Conservation (phyloP, 257 asterid genomes). For the Leptodermis oblonga region DNA sequence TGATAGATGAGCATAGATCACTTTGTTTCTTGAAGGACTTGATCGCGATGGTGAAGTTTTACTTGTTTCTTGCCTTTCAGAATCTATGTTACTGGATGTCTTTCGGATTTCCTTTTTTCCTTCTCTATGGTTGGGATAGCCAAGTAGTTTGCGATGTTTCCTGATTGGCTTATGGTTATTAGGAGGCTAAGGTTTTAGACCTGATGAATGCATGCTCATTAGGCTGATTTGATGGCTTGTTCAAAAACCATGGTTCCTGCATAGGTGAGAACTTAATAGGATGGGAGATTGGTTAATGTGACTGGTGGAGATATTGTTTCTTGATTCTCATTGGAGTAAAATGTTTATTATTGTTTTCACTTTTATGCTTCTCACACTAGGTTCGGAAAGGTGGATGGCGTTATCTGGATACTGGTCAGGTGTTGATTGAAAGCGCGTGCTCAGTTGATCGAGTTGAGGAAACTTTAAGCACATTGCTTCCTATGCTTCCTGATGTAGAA, state of each 20-base stretch:
- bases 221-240: neutral
- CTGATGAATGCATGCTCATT: neutral
- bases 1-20: neutral
- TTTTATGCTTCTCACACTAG: slow-evolving; percentile 37
- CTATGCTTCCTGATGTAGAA: slow-evolving; percentile 89
- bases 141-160: neutral
- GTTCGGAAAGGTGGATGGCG: slow-evolving; percentile 99
- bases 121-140: neutral
- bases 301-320: neutral
- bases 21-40: neutral
- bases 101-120: neutral
- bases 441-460: slow-evolving; percentile 99
- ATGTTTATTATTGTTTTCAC: slow-evolving; percentile 4
- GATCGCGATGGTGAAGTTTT: neutral
- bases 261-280: neutral
- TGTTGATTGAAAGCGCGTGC: slow-evolving; percentile 96
- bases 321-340: neutral
- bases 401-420: slow-evolving; percentile 94
- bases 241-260: neutral
- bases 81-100: neutral
- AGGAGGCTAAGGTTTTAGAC: neutral
- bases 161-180: neutral
- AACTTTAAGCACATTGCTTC: slow-evolving; percentile 86
- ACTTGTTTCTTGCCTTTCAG: neutral
- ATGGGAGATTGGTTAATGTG: neutral